Conservation (phyloP, 306 rosid genomes). For the Dryas octopetala region DNA sequence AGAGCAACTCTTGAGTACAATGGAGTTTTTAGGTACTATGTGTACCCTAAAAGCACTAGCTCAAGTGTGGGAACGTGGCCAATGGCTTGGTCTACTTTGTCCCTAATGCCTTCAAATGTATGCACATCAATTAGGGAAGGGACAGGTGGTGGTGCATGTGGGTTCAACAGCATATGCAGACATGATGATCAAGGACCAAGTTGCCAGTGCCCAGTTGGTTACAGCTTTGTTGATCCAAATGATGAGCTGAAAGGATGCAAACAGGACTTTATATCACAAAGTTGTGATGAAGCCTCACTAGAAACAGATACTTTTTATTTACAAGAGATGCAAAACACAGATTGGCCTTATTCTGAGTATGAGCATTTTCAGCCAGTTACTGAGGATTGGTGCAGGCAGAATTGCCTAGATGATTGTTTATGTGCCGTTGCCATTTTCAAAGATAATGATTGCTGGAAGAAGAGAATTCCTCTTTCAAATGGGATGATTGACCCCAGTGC, state of each 20-base stretch:
- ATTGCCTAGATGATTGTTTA: slow-evolving; percentile 36
- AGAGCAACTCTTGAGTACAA: slow-evolving; percentile 54
- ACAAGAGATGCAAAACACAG: background rate
- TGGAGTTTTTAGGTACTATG: slow-evolving; percentile 27
- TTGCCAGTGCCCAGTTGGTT: slow-evolving; percentile 33
- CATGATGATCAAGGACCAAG: slow-evolving; percentile 9
- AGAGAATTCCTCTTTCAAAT: slow-evolving; percentile 37
- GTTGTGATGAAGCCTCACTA: slow-evolving; percentile 24
- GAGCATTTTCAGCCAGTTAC: background rate
- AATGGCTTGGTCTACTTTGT: background rate
- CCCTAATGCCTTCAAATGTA: slow-evolving; percentile 11
- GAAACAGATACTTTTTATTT: slow-evolving; percentile 24
- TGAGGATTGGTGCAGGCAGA: slow-evolving; percentile 26
- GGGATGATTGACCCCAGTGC: slow-evolving; percentile 13
- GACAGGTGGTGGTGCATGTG: slow-evolving; percentile 20
- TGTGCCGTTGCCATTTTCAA: slow-evolving; percentile 28
- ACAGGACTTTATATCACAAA: slow-evolving; percentile 33
- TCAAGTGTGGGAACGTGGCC: background rate
- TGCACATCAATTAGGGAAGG: background rate
- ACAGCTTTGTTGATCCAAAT: slow-evolving; percentile 34
- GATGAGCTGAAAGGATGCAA: slow-evolving; percentile 43
- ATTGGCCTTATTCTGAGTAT: slow-evolving; percentile 36
- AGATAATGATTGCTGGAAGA: slow-evolving; percentile 27
- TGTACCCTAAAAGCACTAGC: slow-evolving; percentile 1
- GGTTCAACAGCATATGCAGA: slow-evolving; percentile 41